These are phyloP conservation scores for Zasmidium angulare DNA, from an alignment of 2,329 filamentous ascomycete genomes.

Conservation along the genomic window DNA sequence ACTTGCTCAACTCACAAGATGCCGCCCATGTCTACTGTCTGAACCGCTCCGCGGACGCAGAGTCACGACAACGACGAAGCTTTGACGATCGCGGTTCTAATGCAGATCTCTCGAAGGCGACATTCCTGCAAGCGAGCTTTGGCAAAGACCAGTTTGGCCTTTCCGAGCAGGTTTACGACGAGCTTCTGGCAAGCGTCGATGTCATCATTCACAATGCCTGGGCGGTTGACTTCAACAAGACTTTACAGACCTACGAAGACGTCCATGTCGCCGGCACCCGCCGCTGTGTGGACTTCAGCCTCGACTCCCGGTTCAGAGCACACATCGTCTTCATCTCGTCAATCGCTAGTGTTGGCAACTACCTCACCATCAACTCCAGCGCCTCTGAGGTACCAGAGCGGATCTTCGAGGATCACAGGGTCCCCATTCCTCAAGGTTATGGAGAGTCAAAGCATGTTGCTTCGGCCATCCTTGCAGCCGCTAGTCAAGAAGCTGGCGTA, in stretches of 20 bases:
- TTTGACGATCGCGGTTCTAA: conserved; percentile 24
- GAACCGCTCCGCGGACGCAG: conserved; percentile 29
- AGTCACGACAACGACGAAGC: conserved; percentile 22
- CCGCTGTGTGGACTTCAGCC: conserved; percentile 30
- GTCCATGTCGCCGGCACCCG: conserved; percentile 33
- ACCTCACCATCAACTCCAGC: conserved; percentile 14
- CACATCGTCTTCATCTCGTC: conserved; percentile 41
- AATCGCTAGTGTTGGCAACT: conserved; percentile 37
- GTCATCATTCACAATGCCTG: conserved; percentile 40
- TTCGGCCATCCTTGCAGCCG: conserved; percentile 31
- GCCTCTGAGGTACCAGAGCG: conserved; percentile 33
- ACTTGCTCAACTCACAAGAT: conserved; percentile 26
- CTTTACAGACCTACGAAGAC: conserved; percentile 33
- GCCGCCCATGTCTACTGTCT: conserved; percentile 34
- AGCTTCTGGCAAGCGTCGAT: conserved; percentile 25
- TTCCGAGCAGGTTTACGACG: conserved; percentile 19
- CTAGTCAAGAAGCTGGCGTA: conserved; percentile 28
- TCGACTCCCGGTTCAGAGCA: conserved; percentile 24
- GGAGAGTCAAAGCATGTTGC: conserved; percentile 41
- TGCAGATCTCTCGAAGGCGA: conserved; percentile 28
- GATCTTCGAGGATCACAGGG: conserved; percentile 27
- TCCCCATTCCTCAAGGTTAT: conserved; percentile 38
- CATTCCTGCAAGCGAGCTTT: conserved; percentile 29
- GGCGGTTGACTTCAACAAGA: conserved; percentile 41
- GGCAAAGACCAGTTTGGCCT: conserved; percentile 29